These are phyloP conservation scores for Phycomyces nitens DNA, from an alignment of 192 early-diverging fungal species.

Conservation along the genomic window DNA sequence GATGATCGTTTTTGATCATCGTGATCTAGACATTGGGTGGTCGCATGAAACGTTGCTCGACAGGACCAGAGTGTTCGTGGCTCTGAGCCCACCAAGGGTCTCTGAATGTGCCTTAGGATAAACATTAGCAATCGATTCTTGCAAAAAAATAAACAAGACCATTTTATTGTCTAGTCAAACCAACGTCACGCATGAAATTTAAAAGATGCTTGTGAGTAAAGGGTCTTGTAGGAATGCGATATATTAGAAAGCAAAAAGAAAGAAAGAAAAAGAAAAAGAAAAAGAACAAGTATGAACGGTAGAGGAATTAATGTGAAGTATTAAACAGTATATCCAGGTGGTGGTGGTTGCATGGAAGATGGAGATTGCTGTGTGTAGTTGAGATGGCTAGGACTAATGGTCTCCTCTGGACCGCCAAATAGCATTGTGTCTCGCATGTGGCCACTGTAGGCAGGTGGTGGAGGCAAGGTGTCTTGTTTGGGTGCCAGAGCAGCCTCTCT, in stretches of 20 bases:
- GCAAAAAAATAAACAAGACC: no score
- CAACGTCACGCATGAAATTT: no score
- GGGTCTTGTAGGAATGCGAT: no score
- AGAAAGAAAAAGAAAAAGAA: neutral
- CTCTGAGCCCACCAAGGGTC: no score
- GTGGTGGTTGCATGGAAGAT: neutral
- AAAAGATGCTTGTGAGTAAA: no score
- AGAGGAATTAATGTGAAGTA: neutral
- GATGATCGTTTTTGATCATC: slow-evolving; percentile 4
- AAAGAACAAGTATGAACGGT: neutral
- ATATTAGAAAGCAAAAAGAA: no score
- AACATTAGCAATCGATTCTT: no score
- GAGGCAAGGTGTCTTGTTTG: slow-evolving; percentile 54
- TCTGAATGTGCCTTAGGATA: no score
- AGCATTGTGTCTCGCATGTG: slow-evolving; percentile 15
- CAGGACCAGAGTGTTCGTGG: no score
- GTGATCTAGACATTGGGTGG: no score
- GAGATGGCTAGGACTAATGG: neutral
- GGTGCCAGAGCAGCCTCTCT: slow-evolving; percentile 72
- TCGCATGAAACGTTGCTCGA: no score
- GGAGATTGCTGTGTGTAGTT: neutral
- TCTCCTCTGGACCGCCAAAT: slow-evolving; percentile 2
- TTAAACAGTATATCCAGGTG: neutral
- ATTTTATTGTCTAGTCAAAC: no score
- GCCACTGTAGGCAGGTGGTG: slow-evolving; percentile 66